Conservation (phyloP, 371 early-diverging fungal species). For the Rhizopus sp. region DNA sequence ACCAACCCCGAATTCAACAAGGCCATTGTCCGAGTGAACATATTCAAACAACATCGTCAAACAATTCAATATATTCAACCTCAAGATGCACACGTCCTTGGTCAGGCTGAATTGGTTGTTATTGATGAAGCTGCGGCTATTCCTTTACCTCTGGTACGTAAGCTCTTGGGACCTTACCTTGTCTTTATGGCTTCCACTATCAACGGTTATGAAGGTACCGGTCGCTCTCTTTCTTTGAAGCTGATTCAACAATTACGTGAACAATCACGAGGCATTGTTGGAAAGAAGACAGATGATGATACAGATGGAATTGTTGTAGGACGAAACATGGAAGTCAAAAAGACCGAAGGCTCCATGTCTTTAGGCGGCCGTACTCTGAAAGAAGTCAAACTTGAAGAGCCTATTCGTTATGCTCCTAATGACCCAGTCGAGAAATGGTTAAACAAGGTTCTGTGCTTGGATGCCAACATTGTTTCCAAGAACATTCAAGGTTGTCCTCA, state of each 20-base stretch:
- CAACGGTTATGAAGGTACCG: slow-evolving; percentile 99
- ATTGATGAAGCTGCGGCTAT: slow-evolving; percentile 99
- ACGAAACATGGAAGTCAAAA: slow-evolving; percentile 57
- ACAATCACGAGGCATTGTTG: slow-evolving; percentile 81
- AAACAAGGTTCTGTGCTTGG: slow-evolving; percentile 92
- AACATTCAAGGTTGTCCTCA: slow-evolving; percentile 89
- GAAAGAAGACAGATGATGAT: slow-evolving; percentile 47
- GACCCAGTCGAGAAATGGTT: slow-evolving; percentile 99
- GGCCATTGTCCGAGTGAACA: slow-evolving; percentile 93
- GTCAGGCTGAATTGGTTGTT: slow-evolving; percentile 97
- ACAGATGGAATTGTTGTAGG: slow-evolving; percentile 53
- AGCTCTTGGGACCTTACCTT: slow-evolving; percentile 92
- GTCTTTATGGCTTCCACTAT: slow-evolving; percentile 99
- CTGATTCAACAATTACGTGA: slow-evolving; percentile 93
- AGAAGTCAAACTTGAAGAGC: slow-evolving; percentile 92
- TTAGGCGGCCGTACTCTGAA: slow-evolving; percentile 79
- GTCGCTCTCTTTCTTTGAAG: slow-evolving; percentile 95
- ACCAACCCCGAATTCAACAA: slow-evolving; percentile 94
- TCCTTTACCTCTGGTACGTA: slow-evolving; percentile 91
- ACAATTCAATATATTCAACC: slow-evolving; percentile 98
- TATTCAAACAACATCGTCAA: slow-evolving; percentile 97
- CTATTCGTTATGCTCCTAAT: slow-evolving; percentile 92
- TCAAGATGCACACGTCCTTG: slow-evolving; percentile 87
- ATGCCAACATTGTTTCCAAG: slow-evolving; percentile 78
- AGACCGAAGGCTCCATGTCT: slow-evolving; percentile 45